Evolutionary conservation across 257 asterid species (phyloP), one percentile per base, ranked within the genome.

Genomic region (Capsicum pubescens): DNA sequence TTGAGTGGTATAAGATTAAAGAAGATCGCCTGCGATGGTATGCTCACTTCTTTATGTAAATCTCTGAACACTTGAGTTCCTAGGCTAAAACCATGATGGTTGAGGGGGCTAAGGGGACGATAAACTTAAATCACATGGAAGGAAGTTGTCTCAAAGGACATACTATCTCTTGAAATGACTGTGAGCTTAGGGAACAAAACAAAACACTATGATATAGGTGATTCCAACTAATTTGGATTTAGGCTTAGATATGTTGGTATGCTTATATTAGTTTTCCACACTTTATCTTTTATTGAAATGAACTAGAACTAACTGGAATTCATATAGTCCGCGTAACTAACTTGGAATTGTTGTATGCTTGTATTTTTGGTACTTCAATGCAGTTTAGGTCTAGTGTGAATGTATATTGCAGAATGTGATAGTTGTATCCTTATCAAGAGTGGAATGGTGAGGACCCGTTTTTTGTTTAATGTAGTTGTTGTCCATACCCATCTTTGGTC

Each of bases 371-470:
- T 26, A 17, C 81, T 50, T 8, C 63, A 76, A 21, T 48, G 81
- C 61, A 74, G 59, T 21, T 74, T 50, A 74, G 60, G 17, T 26
- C 19, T 74, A 12, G 46, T 74, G 36, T 74, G 8, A 50, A 74
- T 76, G 46, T 26, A 52, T 54, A 76, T 76, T 76, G 81, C 81
- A 76, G 48, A 50, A 52, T 76, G 21, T 52, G 81, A 52, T 76
- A 57, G 46, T 52, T 76, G 36, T 13, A 3, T 76, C 46, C 12
- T 50, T 76, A 76, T 52, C 63, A 13, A 76, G 13, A 76, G 61
- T 26, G 42, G 21, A 48, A 50, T 13, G 46, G 44, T 50, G 81
- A 74, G 81, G 61, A 74, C 52, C 61, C 39, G 1, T 74, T 52
- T 74, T 52, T 74, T 74, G 11, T 55, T 50, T 50, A 21, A 21